phyloP scores from a whole-genome alignment of 306 rosid genomes.

The Argentina anserina region DNA sequence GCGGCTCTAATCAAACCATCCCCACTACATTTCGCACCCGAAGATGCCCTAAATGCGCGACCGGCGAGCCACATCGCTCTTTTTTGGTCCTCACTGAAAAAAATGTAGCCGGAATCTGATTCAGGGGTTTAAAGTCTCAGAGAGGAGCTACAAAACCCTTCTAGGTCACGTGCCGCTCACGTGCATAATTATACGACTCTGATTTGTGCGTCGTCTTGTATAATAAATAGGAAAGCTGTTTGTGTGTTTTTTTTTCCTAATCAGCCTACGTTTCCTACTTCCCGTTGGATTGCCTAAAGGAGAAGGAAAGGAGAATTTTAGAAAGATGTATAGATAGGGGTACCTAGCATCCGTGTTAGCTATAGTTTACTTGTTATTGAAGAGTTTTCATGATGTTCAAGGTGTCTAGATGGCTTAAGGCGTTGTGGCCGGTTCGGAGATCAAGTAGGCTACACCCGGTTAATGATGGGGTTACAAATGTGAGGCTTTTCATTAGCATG shows the following conservation, averaged over 20 bases:
- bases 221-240: too few relatives aligned
- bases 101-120: background rate
- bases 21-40: background rate
- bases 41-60: background rate
- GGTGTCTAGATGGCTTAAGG: background rate
- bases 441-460: background rate
- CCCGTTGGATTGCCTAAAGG: background rate
- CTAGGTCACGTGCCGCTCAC: background rate
- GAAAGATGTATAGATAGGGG: background rate
- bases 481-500: background rate
- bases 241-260: background rate
- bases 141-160: background rate
- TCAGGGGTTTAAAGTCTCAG: background rate
- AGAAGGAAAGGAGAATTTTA: background rate
- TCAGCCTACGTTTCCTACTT: background rate
- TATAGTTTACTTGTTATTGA: background rate
- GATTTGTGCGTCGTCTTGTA: background rate
- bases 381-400: background rate
- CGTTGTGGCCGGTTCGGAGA: background rate
- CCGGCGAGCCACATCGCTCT: slow-evolving; percentile 14
- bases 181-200: background rate
- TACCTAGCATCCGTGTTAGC: background rate
- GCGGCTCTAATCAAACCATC: background rate
- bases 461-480: background rate
- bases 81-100: background rate